A percentile compares a stretch with the other conserved stretches of the same genome.
Conservation (phyloP, 2,329 filamentous ascomycete species). For the Tolypocladium sp. region DNA sequence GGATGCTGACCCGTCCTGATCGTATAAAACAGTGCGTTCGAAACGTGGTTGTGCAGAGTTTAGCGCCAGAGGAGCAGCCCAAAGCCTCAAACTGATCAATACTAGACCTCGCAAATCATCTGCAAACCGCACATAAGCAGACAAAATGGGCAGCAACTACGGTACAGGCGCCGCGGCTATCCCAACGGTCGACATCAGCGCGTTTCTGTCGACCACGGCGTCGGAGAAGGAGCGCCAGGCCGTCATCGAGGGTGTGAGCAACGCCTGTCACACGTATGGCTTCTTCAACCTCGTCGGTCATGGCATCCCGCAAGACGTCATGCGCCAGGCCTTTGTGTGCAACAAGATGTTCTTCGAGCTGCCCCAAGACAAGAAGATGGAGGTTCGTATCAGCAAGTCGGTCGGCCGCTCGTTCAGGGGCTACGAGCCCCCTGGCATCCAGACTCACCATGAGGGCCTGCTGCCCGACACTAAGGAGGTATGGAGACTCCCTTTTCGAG, state of each 20-base stretch:
- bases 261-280: constrained; percentile 17
- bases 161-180: constrained; percentile 4
- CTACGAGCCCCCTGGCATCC: constrained; percentile 17
- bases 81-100: too few species aligned
- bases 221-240: constrained; percentile 9
- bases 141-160: not conserved
- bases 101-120: too few species aligned
- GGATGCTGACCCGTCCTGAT: too few species aligned
- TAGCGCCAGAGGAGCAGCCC: too few species aligned
- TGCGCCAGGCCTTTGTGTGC: constrained; percentile 10
- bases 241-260: constrained; percentile 14
- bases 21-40: too few species aligned
- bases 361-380: constrained; percentile 14
- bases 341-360: constrained; percentile 15
- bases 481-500: not conserved
- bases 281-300: constrained; percentile 22
- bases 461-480: constrained; percentile 13
- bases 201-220: constrained; percentile 10
- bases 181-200: constrained; percentile 18
- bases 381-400: constrained; percentile 15
- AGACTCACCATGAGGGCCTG: constrained; percentile 17
- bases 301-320: constrained; percentile 12
- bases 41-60: too few species aligned
- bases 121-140: not conserved
- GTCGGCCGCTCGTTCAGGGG: constrained; percentile 18